Evolutionary conservation across 805 yeast species (phyloP).

Genomic region (Kodamaea neixiangensis): DNA sequence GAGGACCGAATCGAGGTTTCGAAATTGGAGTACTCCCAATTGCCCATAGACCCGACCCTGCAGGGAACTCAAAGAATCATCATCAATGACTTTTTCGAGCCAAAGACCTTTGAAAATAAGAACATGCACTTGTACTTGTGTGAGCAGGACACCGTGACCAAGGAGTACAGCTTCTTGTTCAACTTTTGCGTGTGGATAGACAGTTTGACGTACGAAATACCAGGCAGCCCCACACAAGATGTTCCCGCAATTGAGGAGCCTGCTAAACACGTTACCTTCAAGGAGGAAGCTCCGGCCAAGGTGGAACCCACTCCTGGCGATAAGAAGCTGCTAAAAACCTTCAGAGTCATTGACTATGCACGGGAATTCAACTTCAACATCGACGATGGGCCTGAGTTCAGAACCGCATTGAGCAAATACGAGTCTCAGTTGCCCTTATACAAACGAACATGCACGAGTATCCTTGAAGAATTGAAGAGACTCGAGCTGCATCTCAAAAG

Average conservation of each 20-base stretch:
- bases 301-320: slow-evolving; percentile 3
- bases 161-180: slow-evolving; percentile 21
- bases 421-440: slow-evolving; percentile 33
- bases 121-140: slow-evolving; percentile 28
- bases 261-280: neutral
- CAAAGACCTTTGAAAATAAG: slow-evolving; percentile 15
- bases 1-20: slow-evolving; percentile 26
- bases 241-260: neutral
- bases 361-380: slow-evolving; percentile 35
- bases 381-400: slow-evolving; percentile 48
- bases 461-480: slow-evolving; percentile 34
- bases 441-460: slow-evolving; percentile 21
- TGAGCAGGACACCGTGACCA: slow-evolving; percentile 20
- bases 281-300: neutral
- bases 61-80: slow-evolving; percentile 23
- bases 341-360: slow-evolving; percentile 22
- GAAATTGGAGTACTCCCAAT: slow-evolving; percentile 25
- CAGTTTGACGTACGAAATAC: neutral
- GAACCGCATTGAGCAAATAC: slow-evolving; percentile 32
- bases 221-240: neutral
- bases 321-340: slow-evolving; percentile 4
- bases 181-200: slow-evolving; percentile 32
- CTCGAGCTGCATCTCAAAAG: slow-evolving; percentile 30
- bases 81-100: slow-evolving; percentile 29
- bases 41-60: slow-evolving; percentile 25